Evolutionary conservation across 2,329 filamentous ascomycete genomes (phyloP), one percentile per base, ranked within the genome.

Genomic region (Annulohypoxylon truncatum): DNA sequence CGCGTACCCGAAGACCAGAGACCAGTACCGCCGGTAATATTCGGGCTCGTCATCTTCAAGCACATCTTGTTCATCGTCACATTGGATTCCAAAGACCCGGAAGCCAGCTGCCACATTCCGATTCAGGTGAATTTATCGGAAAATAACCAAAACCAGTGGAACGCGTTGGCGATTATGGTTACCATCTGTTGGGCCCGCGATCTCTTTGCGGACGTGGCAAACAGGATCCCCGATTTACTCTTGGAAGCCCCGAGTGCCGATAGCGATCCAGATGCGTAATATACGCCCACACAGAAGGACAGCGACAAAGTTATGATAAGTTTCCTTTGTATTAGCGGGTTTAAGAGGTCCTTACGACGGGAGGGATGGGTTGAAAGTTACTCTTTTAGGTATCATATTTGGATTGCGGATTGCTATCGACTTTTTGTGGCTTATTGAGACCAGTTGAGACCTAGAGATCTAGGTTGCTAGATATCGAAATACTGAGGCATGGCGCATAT

Each of bases 171-270:
- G 15, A 73, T 78, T 50, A 70, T 78, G 70, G 73, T 73, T 10
- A 77, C 75, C 13, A 66, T 77, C 22, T 78, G 76, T 35, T 78
- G 75, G 74, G 76, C 75, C 13, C 74, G 76, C 33, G 76, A 78
- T 51, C 56, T 66, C 60, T 70, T 72, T 9, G 63, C 68, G 47
- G 55, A 61, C 8, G 26, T 68, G 12, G 61, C 64, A 28, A 55
- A 61, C 8, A 51, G 63, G n/a, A 59, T 64, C 46, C 62, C 57
- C 5, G 22, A n/a, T 12, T 38, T 62, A 10, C 52, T 47, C 4
- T 18, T 40, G 15, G 26, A 29, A 10, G 28, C 5, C 8, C 10
- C 8, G 12, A 61, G 69, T 12, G 70, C 66, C 4, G 28, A 48
- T 4, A 72, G 70, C 44, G 73, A 74, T 51, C 71, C 72, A 28